Percentiles rank a stretch among this genome's conserved stretches.
These are phyloP conservation scores for Blastomyces gilchristii DNA, from an alignment of 2,329 filamentous ascomycete genomes.

Conservation along the genomic window DNA sequence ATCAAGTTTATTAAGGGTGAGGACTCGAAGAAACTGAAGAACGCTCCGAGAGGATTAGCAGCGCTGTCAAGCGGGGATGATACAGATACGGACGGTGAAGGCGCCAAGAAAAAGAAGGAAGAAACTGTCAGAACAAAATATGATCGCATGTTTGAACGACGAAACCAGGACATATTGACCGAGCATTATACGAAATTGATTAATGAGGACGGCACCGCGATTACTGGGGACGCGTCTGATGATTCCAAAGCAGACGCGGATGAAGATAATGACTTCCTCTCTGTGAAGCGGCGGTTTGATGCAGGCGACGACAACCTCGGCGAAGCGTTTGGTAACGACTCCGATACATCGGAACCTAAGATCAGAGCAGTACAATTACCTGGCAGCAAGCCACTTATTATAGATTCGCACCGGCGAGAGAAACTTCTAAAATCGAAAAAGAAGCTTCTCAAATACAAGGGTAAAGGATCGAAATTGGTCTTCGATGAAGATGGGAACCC, in stretches of 20 bases:
- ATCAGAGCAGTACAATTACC: slow-evolving; percentile 42
- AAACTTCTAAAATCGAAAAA: slow-evolving; percentile 95
- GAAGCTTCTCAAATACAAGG: slow-evolving; percentile 82
- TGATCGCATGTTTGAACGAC: slow-evolving; percentile 94
- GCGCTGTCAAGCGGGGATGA: slow-evolving; percentile 51
- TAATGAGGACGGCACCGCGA: slow-evolving; percentile 45
- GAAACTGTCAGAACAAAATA: slow-evolving; percentile 80
- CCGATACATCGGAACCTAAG: slow-evolving; percentile 37
- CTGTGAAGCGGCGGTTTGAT: slow-evolving; percentile 77
- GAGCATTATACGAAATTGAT: slow-evolving; percentile 86
- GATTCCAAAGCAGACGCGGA: slow-evolving; percentile 42
- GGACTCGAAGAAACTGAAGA: slow-evolving; percentile 77
- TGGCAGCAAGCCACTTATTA: slow-evolving; percentile 59
- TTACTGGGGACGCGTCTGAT: slow-evolving; percentile 23
- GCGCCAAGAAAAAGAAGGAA: slow-evolving; percentile 51
- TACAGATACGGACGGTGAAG: slow-evolving; percentile 36
- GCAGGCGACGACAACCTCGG: slow-evolving; percentile 52
- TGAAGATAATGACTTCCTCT: slow-evolving; percentile 71
- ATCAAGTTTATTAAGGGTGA: slow-evolving; percentile 91
- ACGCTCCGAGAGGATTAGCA: slow-evolving; percentile 60
- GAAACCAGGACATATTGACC: slow-evolving; percentile 92
- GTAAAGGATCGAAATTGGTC: slow-evolving; percentile 71
- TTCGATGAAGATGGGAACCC: slow-evolving; percentile 88
- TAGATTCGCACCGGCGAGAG: slow-evolving; percentile 91
- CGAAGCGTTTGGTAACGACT: slow-evolving; percentile 29